Percentiles rank a stretch among this genome's conserved stretches.
Conservation (phyloP, 1,284 basidiomycete species). For the Omphalotus olearius region DNA sequence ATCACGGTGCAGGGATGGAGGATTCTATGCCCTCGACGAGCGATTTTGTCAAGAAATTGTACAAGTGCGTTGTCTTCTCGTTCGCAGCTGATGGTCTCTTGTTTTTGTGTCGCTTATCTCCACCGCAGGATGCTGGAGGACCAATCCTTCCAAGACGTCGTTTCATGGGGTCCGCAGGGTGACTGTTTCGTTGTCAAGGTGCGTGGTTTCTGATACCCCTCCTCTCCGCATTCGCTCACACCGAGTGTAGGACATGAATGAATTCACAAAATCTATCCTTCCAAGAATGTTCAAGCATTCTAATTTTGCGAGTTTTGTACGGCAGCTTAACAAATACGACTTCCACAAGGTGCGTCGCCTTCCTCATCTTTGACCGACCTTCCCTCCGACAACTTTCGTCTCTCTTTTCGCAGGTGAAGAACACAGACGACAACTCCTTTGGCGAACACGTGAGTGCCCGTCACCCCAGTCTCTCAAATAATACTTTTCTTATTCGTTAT, state of each 20-base stretch:
- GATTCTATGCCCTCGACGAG: constrained; percentile 72
- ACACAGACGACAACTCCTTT: constrained; percentile 72
- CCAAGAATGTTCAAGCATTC: constrained; percentile 97
- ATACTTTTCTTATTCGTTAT: constrained; percentile 14
- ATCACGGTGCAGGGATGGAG: constrained; percentile 23
- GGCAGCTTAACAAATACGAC: constrained; percentile 98
- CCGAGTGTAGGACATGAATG: constrained; percentile 83
- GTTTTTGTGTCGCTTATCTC: constrained; percentile 6
- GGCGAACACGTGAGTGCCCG: constrained; percentile 53
- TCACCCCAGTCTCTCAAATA: constrained; percentile 31
- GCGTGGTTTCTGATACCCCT: constrained; percentile 9
- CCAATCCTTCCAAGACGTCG: constrained; percentile 65
- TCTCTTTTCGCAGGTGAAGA: constrained; percentile 52
- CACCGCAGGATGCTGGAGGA: constrained; percentile 83
- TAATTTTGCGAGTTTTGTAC: constrained; percentile 92
- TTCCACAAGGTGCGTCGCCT: constrained; percentile 78
- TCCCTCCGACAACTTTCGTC: not conserved
- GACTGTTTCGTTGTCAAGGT: constrained; percentile 93
- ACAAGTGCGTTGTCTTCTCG: constrained; percentile 57
- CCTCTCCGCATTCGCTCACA: not conserved
- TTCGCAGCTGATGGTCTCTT: not conserved
- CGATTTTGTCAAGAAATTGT: constrained; percentile 96
- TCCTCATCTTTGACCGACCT: not conserved
- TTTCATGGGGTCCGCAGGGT: constrained; percentile 85
- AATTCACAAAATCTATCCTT: constrained; percentile 91